Evolutionary conservation across 306 rosid species (phyloP).

Genomic region (Trichosanthes cucumerina): DNA sequence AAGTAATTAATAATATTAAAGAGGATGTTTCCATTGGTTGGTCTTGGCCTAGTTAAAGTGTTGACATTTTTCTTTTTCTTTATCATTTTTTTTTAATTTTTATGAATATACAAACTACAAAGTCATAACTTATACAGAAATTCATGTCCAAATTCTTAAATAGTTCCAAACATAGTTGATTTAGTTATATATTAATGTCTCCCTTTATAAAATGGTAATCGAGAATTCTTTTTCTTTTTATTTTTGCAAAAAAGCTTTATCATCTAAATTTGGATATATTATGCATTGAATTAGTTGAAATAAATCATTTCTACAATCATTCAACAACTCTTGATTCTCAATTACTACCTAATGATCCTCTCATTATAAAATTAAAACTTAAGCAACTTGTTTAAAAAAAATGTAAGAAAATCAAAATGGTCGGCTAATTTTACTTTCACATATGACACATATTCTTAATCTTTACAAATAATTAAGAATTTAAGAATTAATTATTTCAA

Average conservation of each 20-base stretch:
- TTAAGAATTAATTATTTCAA: no score
- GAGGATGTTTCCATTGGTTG: background rate
- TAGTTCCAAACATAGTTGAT: background rate
- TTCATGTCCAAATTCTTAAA: background rate
- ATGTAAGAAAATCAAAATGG: background rate
- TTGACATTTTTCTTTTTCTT: background rate
- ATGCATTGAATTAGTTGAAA: background rate
- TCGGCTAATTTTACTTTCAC: no score
- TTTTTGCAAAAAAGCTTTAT: background rate
- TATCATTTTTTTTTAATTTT: background rate
- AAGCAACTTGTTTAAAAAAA: background rate
- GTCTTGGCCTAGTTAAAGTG: background rate
- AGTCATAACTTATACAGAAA: background rate
- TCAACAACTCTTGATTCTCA: background rate
- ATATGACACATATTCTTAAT: no score
- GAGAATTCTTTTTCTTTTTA: background rate
- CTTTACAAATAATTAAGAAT: no score
- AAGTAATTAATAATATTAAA: background rate
- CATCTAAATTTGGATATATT: background rate
- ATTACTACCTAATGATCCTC: conserved; percentile 5
- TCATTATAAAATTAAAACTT: background rate
- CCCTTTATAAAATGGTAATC: background rate
- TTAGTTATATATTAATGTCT: background rate
- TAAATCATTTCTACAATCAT: background rate
- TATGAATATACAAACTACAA: background rate